Evolutionary conservation across 2,329 filamentous ascomycete genomes (phyloP), one percentile per base, ranked within the genome.

Genomic region (Monosporascus sp.): DNA sequence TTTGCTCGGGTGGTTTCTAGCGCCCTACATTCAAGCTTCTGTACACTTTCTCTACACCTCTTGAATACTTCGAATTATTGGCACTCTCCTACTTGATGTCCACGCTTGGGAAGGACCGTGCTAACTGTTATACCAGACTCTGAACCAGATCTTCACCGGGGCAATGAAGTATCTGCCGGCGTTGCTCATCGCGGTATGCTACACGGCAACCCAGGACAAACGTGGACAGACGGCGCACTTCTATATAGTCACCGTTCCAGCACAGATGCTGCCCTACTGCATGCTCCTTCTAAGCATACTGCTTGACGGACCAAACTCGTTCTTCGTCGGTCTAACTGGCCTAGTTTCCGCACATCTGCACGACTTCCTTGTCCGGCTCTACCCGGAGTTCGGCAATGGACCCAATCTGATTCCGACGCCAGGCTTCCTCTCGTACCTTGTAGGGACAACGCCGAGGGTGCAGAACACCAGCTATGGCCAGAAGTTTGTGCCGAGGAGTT

Each of bases 331-430:
- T 65, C 70, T 84, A 5, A 89, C 83, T 37, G 94, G 94, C n/a
- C 78, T 99, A 11, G 59, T 96, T 44, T 89, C 92, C 14, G 92
- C 92, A 5, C 94, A 99, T 69, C 65, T 94, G 20, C 96, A 91
- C 71, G 89, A 97, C 68, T 99, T 97, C 66, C 71, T 97, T 49
- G 91, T 89, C 2, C 82, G 89, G 48, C 79, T 97, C 43, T 97
- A 91, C 78, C 94, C 94, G 5, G 84, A 89, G 52, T 94, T 94
- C 66, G 93, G 91, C 35, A 89, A 89, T 52, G 94, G 94, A 0
- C 78, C 76, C 50, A 96, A 92, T 65, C 78, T 87, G 48, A 77
- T 97, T 37, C 76, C 79, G 15, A 94, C 91, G 0, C 94, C 94
- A 2, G 68, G 70, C 6, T 85, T 91, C 60, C 72, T 97, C 54